Conservation (phyloP, 441 rosid genomes). For the Arabidopsis hybrid region DNA sequence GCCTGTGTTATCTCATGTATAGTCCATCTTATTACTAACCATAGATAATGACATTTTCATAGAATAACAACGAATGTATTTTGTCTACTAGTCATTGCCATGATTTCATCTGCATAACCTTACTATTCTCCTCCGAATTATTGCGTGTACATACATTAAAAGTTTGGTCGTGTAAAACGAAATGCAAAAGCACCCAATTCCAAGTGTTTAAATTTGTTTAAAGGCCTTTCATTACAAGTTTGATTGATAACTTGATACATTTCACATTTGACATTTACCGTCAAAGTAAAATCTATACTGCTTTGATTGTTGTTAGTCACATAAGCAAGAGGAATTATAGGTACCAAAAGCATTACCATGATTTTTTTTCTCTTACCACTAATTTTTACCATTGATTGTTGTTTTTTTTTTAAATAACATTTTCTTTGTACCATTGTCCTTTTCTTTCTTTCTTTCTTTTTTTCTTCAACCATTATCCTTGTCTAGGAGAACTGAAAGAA, state of each 20-base stretch:
- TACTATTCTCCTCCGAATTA: conserved; percentile 33
- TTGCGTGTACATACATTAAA: conserved; percentile 14
- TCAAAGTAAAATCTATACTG: too few species aligned
- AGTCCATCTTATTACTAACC: conserved; percentile 40
- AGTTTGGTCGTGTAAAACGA: not conserved
- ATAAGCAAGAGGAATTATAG: not conserved
- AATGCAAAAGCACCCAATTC: not conserved
- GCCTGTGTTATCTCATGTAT: conserved; percentile 38
- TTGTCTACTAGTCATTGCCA: conserved; percentile 37
- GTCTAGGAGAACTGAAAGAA: not conserved
- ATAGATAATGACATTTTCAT: conserved; percentile 41
- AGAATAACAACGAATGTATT: conserved; percentile 23
- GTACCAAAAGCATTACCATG: too few species aligned
- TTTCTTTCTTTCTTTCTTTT: too few species aligned
- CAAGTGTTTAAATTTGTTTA: too few species aligned
- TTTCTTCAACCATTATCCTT: not conserved
- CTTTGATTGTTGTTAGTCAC: not conserved
- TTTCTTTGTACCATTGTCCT: too few species aligned
- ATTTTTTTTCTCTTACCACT: too few species aligned
- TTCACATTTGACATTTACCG: not conserved
- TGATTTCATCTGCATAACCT: conserved; percentile 27
- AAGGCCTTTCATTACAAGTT: too few species aligned
- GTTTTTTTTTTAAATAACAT: not conserved
- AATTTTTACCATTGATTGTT: too few species aligned
- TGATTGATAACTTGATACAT: too few species aligned